Percentiles rank a stretch among this genome's conserved stretches.
These are phyloP conservation scores for Neostapfia colusana DNA, from an alignment of 176 grass and related monocot genomes.

Conservation along the genomic window DNA sequence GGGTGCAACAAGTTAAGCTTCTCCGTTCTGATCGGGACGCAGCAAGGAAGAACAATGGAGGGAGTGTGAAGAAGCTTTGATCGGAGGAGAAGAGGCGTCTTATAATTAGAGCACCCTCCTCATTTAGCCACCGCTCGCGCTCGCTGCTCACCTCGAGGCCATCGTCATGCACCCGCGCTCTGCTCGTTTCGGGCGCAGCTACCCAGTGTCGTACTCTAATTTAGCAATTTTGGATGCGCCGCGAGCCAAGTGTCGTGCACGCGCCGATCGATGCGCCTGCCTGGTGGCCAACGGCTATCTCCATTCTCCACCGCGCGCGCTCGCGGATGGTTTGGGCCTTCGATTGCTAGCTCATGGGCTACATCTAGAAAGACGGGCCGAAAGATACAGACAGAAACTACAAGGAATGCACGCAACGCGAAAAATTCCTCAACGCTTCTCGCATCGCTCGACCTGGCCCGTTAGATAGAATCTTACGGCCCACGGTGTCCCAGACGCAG, in stretches of 20 bases:
- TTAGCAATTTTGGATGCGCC: not conserved
- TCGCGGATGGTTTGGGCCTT: not conserved
- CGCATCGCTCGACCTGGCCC: not conserved
- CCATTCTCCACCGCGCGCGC: not conserved
- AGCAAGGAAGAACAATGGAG: not conserved
- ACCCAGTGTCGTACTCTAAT: no score
- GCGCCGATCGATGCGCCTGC: no score
- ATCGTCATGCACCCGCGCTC: conserved; percentile 9
- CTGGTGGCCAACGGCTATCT: not conserved
- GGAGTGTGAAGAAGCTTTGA: conserved; percentile 16
- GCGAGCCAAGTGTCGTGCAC: not conserved
- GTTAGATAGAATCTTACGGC: conserved; percentile 22
- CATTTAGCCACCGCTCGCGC: conserved; percentile 38
- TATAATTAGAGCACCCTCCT: conserved; percentile 48
- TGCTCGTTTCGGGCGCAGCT: not conserved
- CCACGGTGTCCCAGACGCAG: not conserved
- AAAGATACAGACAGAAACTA: not conserved
- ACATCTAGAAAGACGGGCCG: not conserved
- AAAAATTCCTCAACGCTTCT: not conserved
- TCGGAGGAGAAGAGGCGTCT: conserved; percentile 36
- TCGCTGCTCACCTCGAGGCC: not conserved
- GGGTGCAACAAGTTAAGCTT: not conserved
- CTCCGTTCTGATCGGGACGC: conserved; percentile 11
- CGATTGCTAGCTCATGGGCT: not conserved
- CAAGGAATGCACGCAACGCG: not conserved